A percentile compares a stretch with the other conserved stretches of the same genome.
phyloP scores from a whole-genome alignment of 805 yeast species.

The Scheffersomyces amazonensis region DNA sequence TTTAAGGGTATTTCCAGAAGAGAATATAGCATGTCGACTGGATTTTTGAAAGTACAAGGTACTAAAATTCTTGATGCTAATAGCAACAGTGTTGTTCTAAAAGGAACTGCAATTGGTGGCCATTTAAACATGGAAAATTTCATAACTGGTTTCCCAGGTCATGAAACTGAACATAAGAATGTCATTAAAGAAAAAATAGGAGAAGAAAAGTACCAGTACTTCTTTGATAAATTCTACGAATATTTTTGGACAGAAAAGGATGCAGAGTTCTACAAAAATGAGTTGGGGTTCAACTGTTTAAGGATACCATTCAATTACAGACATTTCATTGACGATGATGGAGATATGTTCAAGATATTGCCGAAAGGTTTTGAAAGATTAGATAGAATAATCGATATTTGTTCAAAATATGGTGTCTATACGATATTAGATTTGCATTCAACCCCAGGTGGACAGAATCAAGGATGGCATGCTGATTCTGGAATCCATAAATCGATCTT shows the following conservation, averaged over 20 bases:
- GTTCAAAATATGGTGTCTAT: conserved; percentile 45
- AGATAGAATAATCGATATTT: conserved; percentile 40
- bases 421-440: conserved; percentile 48
- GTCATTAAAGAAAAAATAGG: conserved; percentile 40
- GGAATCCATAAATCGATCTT: conserved; percentile 44
- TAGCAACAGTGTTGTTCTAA: conserved; percentile 35
- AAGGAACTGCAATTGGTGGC: conserved; percentile 49
- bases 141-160: conserved; percentile 54
- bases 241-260: conserved; percentile 51
- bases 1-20: no score
- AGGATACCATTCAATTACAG: conserved; percentile 52
- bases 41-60: conserved; percentile 38
- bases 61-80: conserved; percentile 42
- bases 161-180: conserved; percentile 47
- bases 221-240: conserved; percentile 49
- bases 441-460: conserved; percentile 53
- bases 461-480: conserved; percentile 51
- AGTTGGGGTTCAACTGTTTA: conserved; percentile 41
- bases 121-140: conserved; percentile 54
- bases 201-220: conserved; percentile 43
- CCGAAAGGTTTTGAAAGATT: conserved; percentile 42
- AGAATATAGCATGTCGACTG: background rate
- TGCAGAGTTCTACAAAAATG: conserved; percentile 40
- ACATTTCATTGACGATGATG: conserved; percentile 44
- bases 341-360: conserved; percentile 40